Percentiles rank a stretch among this genome's conserved stretches.
These are phyloP conservation scores for Venturia asperata DNA, from an alignment of 2,329 filamentous ascomycete genomes.

Conservation along the genomic window DNA sequence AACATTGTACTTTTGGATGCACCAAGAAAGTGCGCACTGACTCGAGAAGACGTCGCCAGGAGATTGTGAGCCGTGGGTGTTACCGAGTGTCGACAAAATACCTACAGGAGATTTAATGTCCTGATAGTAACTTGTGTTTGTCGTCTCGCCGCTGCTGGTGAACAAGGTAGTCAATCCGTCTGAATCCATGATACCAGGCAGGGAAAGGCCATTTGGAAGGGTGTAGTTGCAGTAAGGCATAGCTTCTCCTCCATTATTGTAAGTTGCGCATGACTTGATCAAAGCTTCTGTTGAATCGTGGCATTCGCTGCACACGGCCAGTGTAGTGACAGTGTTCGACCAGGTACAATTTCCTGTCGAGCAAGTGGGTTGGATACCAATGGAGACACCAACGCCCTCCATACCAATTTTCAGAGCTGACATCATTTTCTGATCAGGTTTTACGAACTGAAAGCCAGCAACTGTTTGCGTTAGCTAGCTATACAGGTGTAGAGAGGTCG, in stretches of 20 bases:
- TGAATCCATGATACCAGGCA: not conserved
- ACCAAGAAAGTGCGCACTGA: slow-evolving; percentile 4
- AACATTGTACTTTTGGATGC: slow-evolving; percentile 1
- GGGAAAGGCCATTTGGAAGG: not conserved
- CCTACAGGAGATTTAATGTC: not conserved
- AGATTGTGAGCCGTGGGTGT: not conserved
- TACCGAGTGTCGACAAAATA: not conserved
- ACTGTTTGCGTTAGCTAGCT: not conserved
- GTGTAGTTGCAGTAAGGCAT: slow-evolving; percentile 1
- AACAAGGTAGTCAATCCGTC: not conserved
- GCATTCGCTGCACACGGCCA: not conserved
- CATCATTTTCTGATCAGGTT: not conserved
- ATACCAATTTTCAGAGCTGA: not conserved
- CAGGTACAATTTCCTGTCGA: not conserved
- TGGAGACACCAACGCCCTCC: not conserved
- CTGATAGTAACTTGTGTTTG: not conserved
- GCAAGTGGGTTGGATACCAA: not conserved
- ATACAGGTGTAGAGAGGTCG: no score
- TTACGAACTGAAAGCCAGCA: not conserved
- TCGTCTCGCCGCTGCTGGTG: not conserved
- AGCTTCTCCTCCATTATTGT: not conserved
- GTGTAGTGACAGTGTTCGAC: not conserved
- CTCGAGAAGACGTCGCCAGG: not conserved
- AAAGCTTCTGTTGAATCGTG: not conserved
- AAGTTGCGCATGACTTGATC: not conserved